A percentile compares a stretch with the other conserved stretches of the same genome.
phyloP scores from a whole-genome alignment of 148 eudicot species.

The Drosera capensis region DNA sequence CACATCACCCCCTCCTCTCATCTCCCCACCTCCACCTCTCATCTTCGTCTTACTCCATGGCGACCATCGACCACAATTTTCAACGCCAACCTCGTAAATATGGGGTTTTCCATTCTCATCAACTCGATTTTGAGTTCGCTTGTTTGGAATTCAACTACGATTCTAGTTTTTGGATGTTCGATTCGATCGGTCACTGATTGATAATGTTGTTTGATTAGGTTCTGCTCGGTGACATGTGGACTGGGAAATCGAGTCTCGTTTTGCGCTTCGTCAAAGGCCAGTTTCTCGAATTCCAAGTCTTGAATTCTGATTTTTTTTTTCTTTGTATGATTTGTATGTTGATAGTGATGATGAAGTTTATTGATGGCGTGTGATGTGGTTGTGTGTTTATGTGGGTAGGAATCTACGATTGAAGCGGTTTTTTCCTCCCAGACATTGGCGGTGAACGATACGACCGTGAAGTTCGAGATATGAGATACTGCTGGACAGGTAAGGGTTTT shows the following conservation, averaged over 20 bases:
- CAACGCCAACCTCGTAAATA: too few relatives aligned
- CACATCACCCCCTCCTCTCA: too few relatives aligned
- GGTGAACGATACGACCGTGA: constrained; percentile 74
- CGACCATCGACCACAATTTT: too few relatives aligned
- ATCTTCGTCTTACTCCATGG: not conserved
- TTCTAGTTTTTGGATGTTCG: not conserved
- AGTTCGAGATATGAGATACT: constrained; percentile 97
- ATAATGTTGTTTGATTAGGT: constrained; percentile 53
- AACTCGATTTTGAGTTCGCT: too few relatives aligned
- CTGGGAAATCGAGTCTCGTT: constrained; percentile 88
- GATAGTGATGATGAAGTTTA: not conserved
- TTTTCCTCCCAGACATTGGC: constrained; percentile 93
- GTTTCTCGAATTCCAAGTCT: constrained; percentile 51
- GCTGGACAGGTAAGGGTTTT: constrained; percentile 96
- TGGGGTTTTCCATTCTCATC: too few relatives aligned
- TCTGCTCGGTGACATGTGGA: constrained; percentile 92
- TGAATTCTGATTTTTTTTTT: not conserved
- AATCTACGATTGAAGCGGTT: constrained; percentile 96
- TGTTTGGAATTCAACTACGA: not conserved
- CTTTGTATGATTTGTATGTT: not conserved
- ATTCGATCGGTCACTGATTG: too few relatives aligned
- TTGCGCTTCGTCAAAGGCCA: constrained; percentile 92
- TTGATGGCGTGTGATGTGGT: not conserved
- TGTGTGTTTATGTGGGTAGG: too few relatives aligned
- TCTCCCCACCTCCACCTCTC: not conserved